Conservation (phyloP, 2,329 filamentous ascomycete species). For the Colletotrichum chlorophyti region DNA sequence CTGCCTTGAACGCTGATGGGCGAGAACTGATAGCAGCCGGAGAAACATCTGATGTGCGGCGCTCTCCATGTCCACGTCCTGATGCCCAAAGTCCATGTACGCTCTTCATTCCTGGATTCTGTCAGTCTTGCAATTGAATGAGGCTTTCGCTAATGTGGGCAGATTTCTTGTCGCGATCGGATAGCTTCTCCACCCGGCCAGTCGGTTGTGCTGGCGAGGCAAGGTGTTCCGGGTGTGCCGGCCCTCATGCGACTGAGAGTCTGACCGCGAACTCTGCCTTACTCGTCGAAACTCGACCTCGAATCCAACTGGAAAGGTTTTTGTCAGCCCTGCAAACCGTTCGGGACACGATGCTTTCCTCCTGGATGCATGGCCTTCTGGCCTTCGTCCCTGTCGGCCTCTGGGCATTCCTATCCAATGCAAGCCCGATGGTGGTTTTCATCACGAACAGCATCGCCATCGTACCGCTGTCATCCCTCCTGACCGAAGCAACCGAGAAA, state of each 20-base stretch:
- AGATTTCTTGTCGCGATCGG: neutral
- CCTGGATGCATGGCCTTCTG: constrained; percentile 69
- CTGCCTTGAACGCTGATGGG: no score
- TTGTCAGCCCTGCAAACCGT: neutral
- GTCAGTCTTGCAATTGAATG: neutral
- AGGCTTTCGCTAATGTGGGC: neutral
- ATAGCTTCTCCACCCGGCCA: neutral
- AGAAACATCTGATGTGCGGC: no score
- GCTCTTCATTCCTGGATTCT: no score
- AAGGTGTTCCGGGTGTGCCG: constrained; percentile 1
- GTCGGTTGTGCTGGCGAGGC: neutral
- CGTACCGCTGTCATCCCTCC: constrained; percentile 62
- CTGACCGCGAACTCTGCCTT: neutral
- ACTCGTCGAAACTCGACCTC: neutral
- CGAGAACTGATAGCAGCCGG: no score
- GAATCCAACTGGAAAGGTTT: neutral
- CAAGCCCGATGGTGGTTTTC: constrained; percentile 54
- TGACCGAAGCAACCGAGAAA: constrained; percentile 66
- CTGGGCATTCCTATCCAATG: constrained; percentile 50
- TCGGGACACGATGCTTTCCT: constrained; percentile 35
- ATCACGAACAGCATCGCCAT: constrained; percentile 67
- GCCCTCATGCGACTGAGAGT: neutral
- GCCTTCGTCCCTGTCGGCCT: constrained; percentile 76
- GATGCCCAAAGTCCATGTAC: no score
- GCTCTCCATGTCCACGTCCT: no score